Conservation (phyloP, 768 basidiomycete genomes). For the Leccinum variicolor region DNA sequence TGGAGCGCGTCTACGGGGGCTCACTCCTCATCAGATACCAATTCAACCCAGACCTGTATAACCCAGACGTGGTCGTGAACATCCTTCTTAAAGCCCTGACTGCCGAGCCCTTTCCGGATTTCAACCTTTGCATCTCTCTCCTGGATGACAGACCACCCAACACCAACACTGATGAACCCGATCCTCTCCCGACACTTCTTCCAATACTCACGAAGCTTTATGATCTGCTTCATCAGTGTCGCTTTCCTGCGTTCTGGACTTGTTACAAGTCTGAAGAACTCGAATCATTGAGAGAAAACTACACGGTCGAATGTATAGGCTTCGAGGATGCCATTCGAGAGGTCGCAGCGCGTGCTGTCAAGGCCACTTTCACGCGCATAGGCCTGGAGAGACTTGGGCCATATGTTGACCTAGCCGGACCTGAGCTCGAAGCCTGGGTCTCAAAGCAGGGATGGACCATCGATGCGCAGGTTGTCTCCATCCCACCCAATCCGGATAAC, state of each 20-base stretch:
- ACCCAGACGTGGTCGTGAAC: conserved; percentile 90
- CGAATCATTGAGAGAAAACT: conserved; percentile 76
- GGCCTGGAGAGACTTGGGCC: conserved; percentile 60
- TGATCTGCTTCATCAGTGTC: conserved; percentile 74
- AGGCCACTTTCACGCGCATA: conserved; percentile 75
- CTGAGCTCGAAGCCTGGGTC: conserved; percentile 58
- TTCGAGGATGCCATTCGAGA: conserved; percentile 82
- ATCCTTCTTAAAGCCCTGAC: conserved; percentile 91
- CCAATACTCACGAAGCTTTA: conserved; percentile 66
- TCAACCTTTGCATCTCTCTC: conserved; percentile 92
- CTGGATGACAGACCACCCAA: conserved; percentile 67
- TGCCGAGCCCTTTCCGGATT: conserved; percentile 85
- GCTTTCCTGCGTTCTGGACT: conserved; percentile 85
- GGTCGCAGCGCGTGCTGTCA: conserved; percentile 74
- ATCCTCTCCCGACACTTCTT: conserved; percentile 71
- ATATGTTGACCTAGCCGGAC: conserved; percentile 68
- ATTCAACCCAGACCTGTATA: conserved; percentile 91
- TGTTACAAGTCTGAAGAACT: conserved; percentile 68
- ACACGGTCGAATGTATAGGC: conserved; percentile 78
- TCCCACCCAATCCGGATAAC: conserved; percentile 85
- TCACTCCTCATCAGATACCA: conserved; percentile 64
- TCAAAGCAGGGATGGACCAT: conserved; percentile 64
- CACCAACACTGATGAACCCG: conserved; percentile 67
- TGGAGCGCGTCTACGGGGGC: background rate
- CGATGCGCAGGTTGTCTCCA: conserved; percentile 56